phyloP scores from a whole-genome alignment of 2,329 filamentous ascomycete species.

The Nemania sp. region DNA sequence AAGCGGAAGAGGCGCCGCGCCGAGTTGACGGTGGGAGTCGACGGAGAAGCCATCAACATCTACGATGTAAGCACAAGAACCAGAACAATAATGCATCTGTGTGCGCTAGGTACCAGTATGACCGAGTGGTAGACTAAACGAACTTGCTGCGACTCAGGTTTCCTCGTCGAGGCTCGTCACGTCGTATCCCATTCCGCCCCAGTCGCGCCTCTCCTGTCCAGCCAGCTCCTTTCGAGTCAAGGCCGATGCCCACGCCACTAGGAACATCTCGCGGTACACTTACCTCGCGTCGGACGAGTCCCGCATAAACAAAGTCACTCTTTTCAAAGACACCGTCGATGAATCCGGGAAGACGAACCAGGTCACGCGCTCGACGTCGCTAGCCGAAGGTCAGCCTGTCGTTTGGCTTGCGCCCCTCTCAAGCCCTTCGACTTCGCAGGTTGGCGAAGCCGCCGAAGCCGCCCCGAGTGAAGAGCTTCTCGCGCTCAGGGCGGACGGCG shows the following conservation, averaged over 20 bases:
- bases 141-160: conserved; percentile 48
- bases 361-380: conserved; percentile 50
- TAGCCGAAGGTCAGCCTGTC: conserved; percentile 48
- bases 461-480: conserved; percentile 49
- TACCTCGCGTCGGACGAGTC: conserved; percentile 61
- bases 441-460: conserved; percentile 30
- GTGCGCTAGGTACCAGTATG: neutral
- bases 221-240: conserved; percentile 62
- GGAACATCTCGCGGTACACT: conserved; percentile 61
- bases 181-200: conserved; percentile 69
- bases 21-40: conserved; percentile 66
- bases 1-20: conserved; percentile 64
- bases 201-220: conserved; percentile 66
- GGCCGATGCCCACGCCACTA: conserved; percentile 46
- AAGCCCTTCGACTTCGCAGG: conserved; percentile 31
- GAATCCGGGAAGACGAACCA: conserved; percentile 57
- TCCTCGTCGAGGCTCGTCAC: conserved; percentile 65
- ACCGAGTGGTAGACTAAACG: conserved; percentile 6
- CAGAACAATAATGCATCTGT: too few species aligned
- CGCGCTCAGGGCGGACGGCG: conserved; percentile 63
- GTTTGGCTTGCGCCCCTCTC: conserved; percentile 48
- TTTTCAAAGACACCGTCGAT: conserved; percentile 63
- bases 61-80: conserved; percentile 65
- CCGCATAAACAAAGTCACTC: conserved; percentile 55
- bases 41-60: conserved; percentile 68